Evolutionary conservation across 1,139 yeast genomes (phyloP).

Genomic region (Yamadazyma triangularis): DNA sequence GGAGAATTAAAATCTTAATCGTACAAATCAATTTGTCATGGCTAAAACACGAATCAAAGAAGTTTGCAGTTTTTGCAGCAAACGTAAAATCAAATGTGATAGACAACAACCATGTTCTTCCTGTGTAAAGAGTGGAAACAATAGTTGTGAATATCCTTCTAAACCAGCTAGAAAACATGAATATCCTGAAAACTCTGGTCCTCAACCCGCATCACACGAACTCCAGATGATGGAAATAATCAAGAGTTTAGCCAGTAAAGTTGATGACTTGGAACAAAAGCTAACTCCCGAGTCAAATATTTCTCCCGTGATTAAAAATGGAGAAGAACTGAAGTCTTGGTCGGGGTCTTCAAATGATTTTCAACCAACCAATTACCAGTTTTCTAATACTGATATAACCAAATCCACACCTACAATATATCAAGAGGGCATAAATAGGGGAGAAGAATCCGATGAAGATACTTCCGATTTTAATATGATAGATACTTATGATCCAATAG

Average conservation of each 20-base stretch:
- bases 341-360: not conserved
- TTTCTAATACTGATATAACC: too few species aligned
- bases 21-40: too few species aligned
- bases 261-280: not conserved
- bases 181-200: too few species aligned
- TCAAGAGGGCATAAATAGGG: too few species aligned
- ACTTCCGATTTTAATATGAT: not conserved
- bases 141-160: slow-evolving; percentile 18
- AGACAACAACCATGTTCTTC: slow-evolving; percentile 36
- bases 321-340: not conserved
- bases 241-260: not conserved
- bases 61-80: slow-evolving; percentile 37
- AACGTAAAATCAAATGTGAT: slow-evolving; percentile 39
- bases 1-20: too few species aligned
- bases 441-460: too few species aligned
- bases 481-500: not conserved
- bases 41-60: slow-evolving; percentile 21
- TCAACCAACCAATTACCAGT: too few species aligned
- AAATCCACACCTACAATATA: too few species aligned
- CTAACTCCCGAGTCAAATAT: too few species aligned
- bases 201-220: too few species aligned
- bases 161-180: not conserved
- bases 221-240: not conserved
- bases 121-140: slow-evolving; percentile 31
- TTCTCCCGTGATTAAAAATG: not conserved